Percentiles rank a stretch among this genome's conserved stretches.
These are phyloP conservation scores for Ascochyta rabiei DNA, from an alignment of 2,329 filamentous ascomycete genomes.

Conservation along the genomic window DNA sequence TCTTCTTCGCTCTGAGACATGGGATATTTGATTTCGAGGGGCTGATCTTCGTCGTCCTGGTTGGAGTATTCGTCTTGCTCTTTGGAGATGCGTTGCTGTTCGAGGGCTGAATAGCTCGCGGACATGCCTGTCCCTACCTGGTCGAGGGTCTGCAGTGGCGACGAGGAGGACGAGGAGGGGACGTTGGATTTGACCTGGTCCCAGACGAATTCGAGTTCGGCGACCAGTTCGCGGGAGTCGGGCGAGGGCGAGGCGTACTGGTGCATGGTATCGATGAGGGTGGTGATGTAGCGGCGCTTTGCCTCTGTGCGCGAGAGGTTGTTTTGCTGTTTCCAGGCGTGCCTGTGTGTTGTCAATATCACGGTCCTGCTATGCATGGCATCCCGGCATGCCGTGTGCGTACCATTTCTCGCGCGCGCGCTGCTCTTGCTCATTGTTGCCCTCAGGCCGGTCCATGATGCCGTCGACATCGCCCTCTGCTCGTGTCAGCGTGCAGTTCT, in stretches of 20 bases:
- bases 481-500: conserved; percentile 18
- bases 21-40: conserved; percentile 71
- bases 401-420: conserved; percentile 72
- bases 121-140: conserved; percentile 40
- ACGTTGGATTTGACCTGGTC: conserved; percentile 92
- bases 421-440: conserved; percentile 57
- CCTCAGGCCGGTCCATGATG: conserved; percentile 82
- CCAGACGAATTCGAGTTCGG: conserved; percentile 99
- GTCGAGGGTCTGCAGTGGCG: conserved; percentile 47
- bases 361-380: not conserved
- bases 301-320: conserved; percentile 87
- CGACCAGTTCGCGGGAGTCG: conserved; percentile 84
- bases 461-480: conserved; percentile 90
- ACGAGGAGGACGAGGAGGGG: conserved; percentile 62
- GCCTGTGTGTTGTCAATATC: conserved; percentile 57
- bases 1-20: conserved; percentile 77
- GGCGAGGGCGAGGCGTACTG: conserved; percentile 84
- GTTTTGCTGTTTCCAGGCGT: conserved; percentile 91
- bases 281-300: conserved; percentile 91
- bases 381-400: conserved; percentile 23
- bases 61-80: conserved; percentile 10
- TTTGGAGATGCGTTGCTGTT: conserved; percentile 15
- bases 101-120: conserved; percentile 29
- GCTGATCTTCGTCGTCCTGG: conserved; percentile 23
- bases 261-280: conserved; percentile 96